Percentiles rank a stretch among this genome's conserved stretches.
Evolutionary conservation across 106 monocot genomes (phyloP).

Genomic region (Dendrobium officinale): DNA sequence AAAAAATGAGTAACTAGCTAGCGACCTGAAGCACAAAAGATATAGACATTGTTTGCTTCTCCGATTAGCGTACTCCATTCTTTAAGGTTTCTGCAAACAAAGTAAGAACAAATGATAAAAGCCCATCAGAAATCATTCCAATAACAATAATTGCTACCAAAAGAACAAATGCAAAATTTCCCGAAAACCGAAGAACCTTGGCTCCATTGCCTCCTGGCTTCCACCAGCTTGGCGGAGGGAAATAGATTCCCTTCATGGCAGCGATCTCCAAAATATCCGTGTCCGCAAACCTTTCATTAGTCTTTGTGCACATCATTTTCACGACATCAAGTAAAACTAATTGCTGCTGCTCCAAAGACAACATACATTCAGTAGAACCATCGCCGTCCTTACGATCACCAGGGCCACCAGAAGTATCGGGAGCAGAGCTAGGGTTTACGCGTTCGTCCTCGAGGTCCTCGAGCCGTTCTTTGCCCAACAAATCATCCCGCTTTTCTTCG

Average conservation of each 20-base stretch:
- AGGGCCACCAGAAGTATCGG: background rate
- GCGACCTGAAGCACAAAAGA: background rate
- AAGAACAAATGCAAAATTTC: background rate
- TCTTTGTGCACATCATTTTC: background rate
- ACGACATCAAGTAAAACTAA: background rate
- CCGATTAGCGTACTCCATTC: background rate
- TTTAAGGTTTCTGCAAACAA: background rate
- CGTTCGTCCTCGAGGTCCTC: background rate
- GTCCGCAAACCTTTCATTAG: background rate
- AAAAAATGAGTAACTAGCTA: background rate
- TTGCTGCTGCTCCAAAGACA: background rate
- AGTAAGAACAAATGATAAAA: background rate
- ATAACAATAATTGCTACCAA: background rate
- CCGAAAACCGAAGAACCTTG: background rate
- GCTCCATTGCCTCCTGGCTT: background rate
- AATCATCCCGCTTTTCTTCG: background rate
- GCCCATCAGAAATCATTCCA: background rate
- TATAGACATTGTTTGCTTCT: background rate
- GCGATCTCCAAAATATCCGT: constrained; percentile 6
- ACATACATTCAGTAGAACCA: background rate
- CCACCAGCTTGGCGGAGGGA: constrained; percentile 1
- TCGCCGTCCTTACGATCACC: background rate
- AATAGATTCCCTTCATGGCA: constrained; percentile 4
- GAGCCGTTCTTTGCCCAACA: background rate
- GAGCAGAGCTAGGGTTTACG: background rate